Conservation (phyloP, 345 rosid species). For the Triadica sebifera region DNA sequence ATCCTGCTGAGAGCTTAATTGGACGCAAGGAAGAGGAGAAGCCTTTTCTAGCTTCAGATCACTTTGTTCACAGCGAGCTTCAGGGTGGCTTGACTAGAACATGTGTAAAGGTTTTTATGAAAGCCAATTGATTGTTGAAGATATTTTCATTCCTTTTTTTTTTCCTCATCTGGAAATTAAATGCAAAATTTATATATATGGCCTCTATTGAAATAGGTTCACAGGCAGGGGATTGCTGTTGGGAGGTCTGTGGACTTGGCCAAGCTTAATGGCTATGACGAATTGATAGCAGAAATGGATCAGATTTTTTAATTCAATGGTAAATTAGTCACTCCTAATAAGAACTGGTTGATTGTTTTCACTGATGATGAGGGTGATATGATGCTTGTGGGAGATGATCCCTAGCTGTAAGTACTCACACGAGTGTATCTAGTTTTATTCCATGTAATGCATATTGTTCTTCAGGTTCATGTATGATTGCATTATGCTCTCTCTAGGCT, state of each 20-base stretch:
- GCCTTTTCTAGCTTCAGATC: no score
- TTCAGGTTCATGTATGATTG: no score
- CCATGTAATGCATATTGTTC: no score
- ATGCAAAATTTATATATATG: neutral
- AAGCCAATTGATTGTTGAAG: no score
- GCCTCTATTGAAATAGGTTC: constrained; percentile 47
- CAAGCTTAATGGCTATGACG: constrained; percentile 61
- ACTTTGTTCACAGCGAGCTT: no score
- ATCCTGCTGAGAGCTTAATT: no score
- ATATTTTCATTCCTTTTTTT: no score
- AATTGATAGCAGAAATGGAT: constrained; percentile 67
- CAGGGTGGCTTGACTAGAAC: no score
- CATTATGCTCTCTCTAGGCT: no score
- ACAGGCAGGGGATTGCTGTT: constrained; percentile 64
- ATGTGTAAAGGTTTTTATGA: no score
- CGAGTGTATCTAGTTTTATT: no score
- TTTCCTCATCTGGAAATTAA: neutral
- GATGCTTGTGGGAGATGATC: constrained; percentile 97
- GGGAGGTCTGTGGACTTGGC: constrained; percentile 83
- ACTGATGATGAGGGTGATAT: constrained; percentile 88
- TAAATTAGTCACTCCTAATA: constrained; percentile 52
- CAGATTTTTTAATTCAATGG: constrained; percentile 70
- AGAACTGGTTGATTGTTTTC: constrained; percentile 70
- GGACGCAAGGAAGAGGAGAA: no score
- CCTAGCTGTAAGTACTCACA: constrained; percentile 68